Base-by-base conservation (phyloP, 441 rosid genomes). In the Cnidoscolus chayamansa region DNA sequence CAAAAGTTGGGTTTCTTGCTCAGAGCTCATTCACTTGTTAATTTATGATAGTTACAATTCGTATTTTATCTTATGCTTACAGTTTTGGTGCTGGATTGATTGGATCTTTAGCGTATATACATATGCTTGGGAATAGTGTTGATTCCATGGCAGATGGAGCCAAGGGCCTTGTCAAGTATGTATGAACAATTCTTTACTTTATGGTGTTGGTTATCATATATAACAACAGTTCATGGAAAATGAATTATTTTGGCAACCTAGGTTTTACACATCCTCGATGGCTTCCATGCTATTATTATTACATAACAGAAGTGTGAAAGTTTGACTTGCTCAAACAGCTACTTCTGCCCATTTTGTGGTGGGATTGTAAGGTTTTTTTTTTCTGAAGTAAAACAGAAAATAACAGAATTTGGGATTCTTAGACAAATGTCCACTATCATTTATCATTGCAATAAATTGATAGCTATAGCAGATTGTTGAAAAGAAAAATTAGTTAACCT, bases 91-190 rank as follows among this genome's bases (percentile, higher is more conserved):
- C 84, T 50, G 89, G 97, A 63, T 83, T 90, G 37, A 66, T 91
- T 70, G 96, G 97, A 74, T 94, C 96, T 30, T 72, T 94, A 72
- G 82, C 72, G 48, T 94, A 94, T 37, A 84, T 91, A 66, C 86
- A 88, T 3, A 90, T 94, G 97, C 92, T 94, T 56, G 97, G 98
- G 62, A 91, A 73, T 74, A 83, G 85, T 75, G 86, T 94, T 71
- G 96, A 90, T 84, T 86, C 96, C 56, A 75, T 91, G 90, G 93
- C 89, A 58, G 91, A 83, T 81, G 94, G 94, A 73, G 91, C 94
- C 63, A 87, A 67, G 80, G 95, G 98, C 71, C 73, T 88, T 71
- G 65, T 87, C 78, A 91, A 90, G 98, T 94, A 85, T 61, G 91
- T 67, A 54, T 64, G 51, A 15, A 37, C 16, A 49, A 1, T 58